These are phyloP conservation scores for Circinella umbellata DNA, from an alignment of 371 early-diverging fungal genomes.

Conservation along the genomic window DNA sequence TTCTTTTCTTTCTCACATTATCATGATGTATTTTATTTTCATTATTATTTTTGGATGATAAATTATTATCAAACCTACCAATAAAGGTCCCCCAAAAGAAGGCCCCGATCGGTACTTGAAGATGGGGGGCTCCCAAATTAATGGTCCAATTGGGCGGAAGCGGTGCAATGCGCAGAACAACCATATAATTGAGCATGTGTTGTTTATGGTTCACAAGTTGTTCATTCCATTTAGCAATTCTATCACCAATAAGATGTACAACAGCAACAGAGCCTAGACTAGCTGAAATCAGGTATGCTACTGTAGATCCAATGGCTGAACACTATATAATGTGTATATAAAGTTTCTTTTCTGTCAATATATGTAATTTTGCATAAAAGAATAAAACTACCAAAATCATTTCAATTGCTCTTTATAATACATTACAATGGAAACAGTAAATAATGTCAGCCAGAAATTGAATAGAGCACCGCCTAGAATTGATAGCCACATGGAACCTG, in stretches of 20 bases:
- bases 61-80: constrained; percentile 25
- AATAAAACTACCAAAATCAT: no score
- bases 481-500: constrained; percentile 74
- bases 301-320: constrained; percentile 64
- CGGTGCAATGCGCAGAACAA: constrained; percentile 60
- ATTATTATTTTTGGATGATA: no score
- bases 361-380: neutral
- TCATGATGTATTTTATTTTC: no score
- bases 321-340: constrained; percentile 32
- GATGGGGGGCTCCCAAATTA: constrained; percentile 67
- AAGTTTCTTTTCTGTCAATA: neutral
- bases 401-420: neutral
- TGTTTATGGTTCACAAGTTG: constrained; percentile 63
- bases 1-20: no score
- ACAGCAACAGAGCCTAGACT: constrained; percentile 60
- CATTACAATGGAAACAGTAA: constrained; percentile 56
- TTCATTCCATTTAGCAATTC: constrained; percentile 64
- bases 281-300: constrained; percentile 62
- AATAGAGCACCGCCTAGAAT: constrained; percentile 69
- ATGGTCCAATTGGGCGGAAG: constrained; percentile 72
- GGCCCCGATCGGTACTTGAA: constrained; percentile 54
- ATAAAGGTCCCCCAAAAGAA: constrained; percentile 65
- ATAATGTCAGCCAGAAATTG: constrained; percentile 59
- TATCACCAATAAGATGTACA: constrained; percentile 55
- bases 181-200: constrained; percentile 68